Percentiles rank a stretch among this genome's conserved stretches.
Conservation (phyloP, 345 rosid species). For the Toxicodendron radicans region DNA sequence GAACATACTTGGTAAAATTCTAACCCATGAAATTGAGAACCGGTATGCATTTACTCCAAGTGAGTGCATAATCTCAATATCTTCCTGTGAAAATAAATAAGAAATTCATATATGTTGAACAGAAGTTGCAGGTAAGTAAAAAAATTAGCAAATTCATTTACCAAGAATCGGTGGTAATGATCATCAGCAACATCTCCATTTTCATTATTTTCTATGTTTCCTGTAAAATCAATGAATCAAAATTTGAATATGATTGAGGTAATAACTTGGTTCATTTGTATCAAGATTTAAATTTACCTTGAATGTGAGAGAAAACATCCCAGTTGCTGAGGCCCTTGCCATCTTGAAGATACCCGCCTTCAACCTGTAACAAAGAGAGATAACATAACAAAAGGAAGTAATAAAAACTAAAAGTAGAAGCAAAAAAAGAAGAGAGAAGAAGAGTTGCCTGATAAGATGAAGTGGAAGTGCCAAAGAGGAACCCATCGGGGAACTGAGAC, state of each 20-base stretch:
- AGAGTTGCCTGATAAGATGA: conserved; percentile 23
- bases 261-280: background rate
- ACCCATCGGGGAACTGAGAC: conserved; percentile 24
- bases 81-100: conserved; percentile 27
- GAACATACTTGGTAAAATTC: conserved; percentile 40
- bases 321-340: conserved; percentile 55
- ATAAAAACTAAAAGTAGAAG: background rate
- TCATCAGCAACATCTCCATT: conserved; percentile 34
- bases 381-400: background rate
- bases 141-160: background rate
- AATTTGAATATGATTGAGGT: background rate
- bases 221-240: conserved; percentile 13
- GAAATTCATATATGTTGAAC: no score
- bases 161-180: conserved; percentile 34
- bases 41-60: conserved; percentile 44
- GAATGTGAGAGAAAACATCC: conserved; percentile 47
- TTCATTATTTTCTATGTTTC: conserved; percentile 16
- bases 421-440: background rate
- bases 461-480: conserved; percentile 29
- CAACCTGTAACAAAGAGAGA: conserved; percentile 31
- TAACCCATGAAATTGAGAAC: conserved; percentile 47
- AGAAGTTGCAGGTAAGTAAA: background rate
- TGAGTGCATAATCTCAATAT: conserved; percentile 34
- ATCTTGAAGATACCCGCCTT: conserved; percentile 52
- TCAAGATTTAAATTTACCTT: conserved; percentile 25